phyloP scores from a whole-genome alignment of 805 yeast species.

The Brettanomyces anomalus region DNA sequence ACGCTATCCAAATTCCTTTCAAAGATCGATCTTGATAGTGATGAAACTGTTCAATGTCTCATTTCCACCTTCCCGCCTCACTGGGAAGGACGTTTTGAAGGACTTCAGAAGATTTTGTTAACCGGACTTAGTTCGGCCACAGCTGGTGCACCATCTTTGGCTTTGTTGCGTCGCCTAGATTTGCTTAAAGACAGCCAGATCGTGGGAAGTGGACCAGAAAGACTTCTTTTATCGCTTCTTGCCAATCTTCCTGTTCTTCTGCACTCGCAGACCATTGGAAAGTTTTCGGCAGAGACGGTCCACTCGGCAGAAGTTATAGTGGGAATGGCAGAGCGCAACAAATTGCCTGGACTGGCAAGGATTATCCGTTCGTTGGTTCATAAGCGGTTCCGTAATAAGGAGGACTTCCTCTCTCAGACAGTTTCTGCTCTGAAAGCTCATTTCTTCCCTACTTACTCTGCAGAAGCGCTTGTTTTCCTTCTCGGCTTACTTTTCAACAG shows the following conservation, averaged over 20 bases:
- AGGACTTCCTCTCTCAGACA: constrained; percentile 79
- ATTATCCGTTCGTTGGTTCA: constrained; percentile 71
- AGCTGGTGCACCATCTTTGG: constrained; percentile 70
- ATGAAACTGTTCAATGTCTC: constrained; percentile 75
- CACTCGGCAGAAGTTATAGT: constrained; percentile 50
- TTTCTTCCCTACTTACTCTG: constrained; percentile 68
- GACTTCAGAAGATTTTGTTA: constrained; percentile 70
- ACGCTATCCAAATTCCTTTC: constrained; percentile 75
- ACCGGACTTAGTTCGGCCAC: constrained; percentile 77
- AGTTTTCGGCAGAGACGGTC: constrained; percentile 40
- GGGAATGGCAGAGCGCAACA: constrained; percentile 47
- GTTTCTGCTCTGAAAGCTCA: constrained; percentile 57
- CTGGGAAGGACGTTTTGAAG: constrained; percentile 94
- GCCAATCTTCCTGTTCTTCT: constrained; percentile 79
- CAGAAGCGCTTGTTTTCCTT: constrained; percentile 64
- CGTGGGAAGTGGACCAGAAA: constrained; percentile 60
- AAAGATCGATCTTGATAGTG: constrained; percentile 78
- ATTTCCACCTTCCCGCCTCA: constrained; percentile 84
- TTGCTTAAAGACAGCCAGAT: constrained; percentile 62
- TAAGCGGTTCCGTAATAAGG: constrained; percentile 77
- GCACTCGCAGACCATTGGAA: constrained; percentile 61
- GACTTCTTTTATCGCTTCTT: constrained; percentile 64
- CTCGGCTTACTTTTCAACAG: constrained; percentile 75
- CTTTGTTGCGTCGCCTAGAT: constrained; percentile 64
- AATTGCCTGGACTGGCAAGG: constrained; percentile 50